A percentile compares a stretch with the other conserved stretches of the same genome.
These are phyloP conservation scores for Skeletonema marinoi DNA, from an alignment of 108 stramenopile genomes.

Conservation along the genomic window DNA sequence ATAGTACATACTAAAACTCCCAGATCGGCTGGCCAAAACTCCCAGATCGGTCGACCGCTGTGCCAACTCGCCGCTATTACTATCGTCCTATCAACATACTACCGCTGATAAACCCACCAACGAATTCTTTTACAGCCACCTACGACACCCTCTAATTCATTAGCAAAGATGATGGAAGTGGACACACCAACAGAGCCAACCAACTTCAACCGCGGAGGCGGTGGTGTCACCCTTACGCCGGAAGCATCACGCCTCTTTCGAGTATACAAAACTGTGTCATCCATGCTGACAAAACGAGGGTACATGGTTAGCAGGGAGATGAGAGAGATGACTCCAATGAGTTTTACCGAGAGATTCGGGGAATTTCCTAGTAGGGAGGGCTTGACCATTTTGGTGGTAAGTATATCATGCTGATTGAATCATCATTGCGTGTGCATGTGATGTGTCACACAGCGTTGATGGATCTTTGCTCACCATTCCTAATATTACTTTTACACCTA, in stretches of 20 bases:
- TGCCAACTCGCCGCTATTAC: no score
- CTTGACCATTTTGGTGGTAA: slow-evolving; percentile 81
- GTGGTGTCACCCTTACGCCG: slow-evolving; percentile 46
- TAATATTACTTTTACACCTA: not conserved
- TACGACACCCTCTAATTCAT: not conserved
- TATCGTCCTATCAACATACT: no score
- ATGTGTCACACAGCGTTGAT: not conserved
- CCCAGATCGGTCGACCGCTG: no score
- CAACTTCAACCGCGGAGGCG: slow-evolving; percentile 7
- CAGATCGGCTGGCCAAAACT: no score
- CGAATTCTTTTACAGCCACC: no score
- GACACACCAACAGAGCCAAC: slow-evolving; percentile 1
- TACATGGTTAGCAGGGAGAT: slow-evolving; percentile 90
- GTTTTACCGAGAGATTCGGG: slow-evolving; percentile 82
- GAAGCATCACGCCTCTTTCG: slow-evolving; percentile 93
- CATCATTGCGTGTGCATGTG: not conserved
- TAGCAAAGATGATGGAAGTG: slow-evolving; percentile 1
- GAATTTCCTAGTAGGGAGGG: slow-evolving; percentile 81
- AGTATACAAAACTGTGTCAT: slow-evolving; percentile 87
- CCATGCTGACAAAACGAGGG: slow-evolving; percentile 89
- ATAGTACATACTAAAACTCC: no score
- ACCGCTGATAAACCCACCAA: no score
- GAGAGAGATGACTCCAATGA: slow-evolving; percentile 83
- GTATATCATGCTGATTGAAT: slow-evolving; percentile 6
- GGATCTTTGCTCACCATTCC: not conserved